Conservation (phyloP, 176 grass and related monocot species). For the Poa pratensis region DNA sequence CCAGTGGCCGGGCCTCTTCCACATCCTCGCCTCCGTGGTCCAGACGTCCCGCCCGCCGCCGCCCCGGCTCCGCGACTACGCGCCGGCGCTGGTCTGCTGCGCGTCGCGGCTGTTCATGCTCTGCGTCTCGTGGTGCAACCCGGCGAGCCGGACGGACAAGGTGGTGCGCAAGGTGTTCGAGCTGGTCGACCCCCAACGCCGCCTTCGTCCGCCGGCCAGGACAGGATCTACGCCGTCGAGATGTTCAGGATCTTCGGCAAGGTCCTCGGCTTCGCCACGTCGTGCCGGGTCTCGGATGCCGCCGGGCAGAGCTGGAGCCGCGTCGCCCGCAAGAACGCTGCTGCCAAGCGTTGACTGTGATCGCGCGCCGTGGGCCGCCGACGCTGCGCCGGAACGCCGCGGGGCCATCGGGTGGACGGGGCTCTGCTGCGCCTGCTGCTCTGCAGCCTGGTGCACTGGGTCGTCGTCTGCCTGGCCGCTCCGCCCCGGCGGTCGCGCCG, state of each 20-base stretch:
- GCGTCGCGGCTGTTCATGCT: conserved; percentile 70
- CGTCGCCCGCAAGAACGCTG: conserved; percentile 58
- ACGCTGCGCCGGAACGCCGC: no score
- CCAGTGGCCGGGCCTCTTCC: conserved; percentile 97
- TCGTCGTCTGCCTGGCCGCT: no score
- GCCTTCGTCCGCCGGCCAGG: conserved; percentile 51
- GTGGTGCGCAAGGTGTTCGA: conserved; percentile 89
- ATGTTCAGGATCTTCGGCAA: conserved; percentile 98
- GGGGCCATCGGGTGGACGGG: no score
- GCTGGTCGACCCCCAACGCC: conserved; percentile 61
- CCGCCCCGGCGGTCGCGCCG: no score
- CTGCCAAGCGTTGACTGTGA: conserved; percentile 20
- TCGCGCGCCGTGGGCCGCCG: no score
- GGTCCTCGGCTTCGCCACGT: conserved; percentile 83
- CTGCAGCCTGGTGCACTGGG: no score
- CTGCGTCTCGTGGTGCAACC: conserved; percentile 85
- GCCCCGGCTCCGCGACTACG: conserved; percentile 64
- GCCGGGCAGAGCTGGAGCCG: conserved; percentile 62
- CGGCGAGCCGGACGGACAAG: conserved; percentile 65
- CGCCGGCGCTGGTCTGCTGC: conserved; percentile 74
- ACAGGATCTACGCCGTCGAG: conserved; percentile 73
- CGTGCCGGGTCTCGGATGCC: conserved; percentile 49
- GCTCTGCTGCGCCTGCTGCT: no score
- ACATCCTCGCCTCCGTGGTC: conserved; percentile 77
- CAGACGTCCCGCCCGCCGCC: conserved; percentile 61